Evolutionary conservation across 2,329 filamentous ascomycete species (phyloP).

Genomic region (Epichloe hybrida): DNA sequence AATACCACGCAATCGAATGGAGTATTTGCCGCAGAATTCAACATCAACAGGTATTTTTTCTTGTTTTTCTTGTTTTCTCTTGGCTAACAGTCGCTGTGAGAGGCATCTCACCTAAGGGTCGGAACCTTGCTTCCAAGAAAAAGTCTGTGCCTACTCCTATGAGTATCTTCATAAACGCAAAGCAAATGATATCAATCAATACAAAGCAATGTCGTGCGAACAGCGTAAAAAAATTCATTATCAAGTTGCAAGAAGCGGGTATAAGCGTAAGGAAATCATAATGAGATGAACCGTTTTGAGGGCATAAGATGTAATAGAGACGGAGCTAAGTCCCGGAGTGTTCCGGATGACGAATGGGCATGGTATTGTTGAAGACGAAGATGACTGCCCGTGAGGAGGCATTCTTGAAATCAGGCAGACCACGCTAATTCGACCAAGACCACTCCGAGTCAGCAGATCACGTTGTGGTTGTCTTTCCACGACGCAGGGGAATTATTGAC

Average conservation of each 20-base stretch:
- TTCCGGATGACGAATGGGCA: not conserved
- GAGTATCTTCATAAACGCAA: too few species aligned
- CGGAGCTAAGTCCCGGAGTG: not conserved
- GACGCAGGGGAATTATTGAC: not conserved
- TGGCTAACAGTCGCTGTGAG: too few species aligned
- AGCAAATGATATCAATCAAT: too few species aligned
- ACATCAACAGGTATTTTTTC: too few species aligned
- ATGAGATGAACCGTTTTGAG: not conserved
- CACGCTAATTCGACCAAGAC: conserved; percentile 17
- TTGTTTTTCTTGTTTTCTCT: too few species aligned
- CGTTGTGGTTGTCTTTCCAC: conserved; percentile 6
- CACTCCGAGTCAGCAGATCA: conserved; percentile 19
- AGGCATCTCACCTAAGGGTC: too few species aligned
- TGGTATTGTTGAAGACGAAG: conserved; percentile 8
- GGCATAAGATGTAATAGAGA: not conserved
- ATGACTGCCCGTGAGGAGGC: conserved; percentile 4
- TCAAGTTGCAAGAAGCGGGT: not conserved
- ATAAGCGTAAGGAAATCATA: not conserved
- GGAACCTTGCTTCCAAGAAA: too few species aligned
- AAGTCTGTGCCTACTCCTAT: too few species aligned
- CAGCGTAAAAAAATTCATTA: too few species aligned
- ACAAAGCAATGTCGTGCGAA: too few species aligned
- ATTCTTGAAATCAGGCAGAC: conserved; percentile 22
- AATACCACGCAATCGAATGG: too few species aligned
- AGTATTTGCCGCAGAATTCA: too few species aligned